Base-by-base conservation (phyloP, 2,329 filamentous ascomycete genomes). In the Metarhizium robertsii region DNA sequence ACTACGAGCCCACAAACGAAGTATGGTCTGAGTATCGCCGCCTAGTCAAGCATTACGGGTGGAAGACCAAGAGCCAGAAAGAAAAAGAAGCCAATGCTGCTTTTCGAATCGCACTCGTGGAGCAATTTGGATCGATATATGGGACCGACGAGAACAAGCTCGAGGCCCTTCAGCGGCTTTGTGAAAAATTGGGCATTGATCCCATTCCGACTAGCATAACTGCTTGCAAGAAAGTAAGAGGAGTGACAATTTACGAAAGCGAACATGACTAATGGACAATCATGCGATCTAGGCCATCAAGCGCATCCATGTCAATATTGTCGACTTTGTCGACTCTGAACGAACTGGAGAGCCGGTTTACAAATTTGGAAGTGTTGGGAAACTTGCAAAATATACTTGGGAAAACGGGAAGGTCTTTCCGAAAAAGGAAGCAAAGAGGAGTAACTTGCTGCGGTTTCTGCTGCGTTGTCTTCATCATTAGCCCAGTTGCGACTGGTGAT, bases 281-380 rank as follows among this genome's bases (percentile, higher is more conserved):
- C n/a, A 18, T 18, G 7, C 4, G 1, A 14, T 1, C 14, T 13
- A 52, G 50, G 54, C 43, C 4, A 32, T 52, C 2, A 11, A 13
- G 14, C 40, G 38, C 11, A 11, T 45, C 25, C 45, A 55, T 5
- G 54, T 55, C 20, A 55, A 55, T 20, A 55, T 55, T 11, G 45
- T 55, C 13, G 54, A 55, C 40, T 55, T 55, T 53, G 14, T 55
- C 3, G 54, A 55, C 20, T 53, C 42, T 4, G 50, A 53, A 36
- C 50, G 54, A n/a, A 55, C 54, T 13, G 54, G 54, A 3, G 10
- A 18, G 1, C 50, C 54, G 5, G 16, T 55, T 0, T 45, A 4
- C 29, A 36, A 16, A 13, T 55, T 55, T 36, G 3, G 5, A 8
- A 14, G 3, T 11, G 10, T 34, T 16, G 3, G 2, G 5, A 10